Evolutionary conservation across 2,329 filamentous ascomycete species (phyloP), one percentile per base, ranked within the genome.

Genomic region (Arthrobotrys conoides): DNA sequence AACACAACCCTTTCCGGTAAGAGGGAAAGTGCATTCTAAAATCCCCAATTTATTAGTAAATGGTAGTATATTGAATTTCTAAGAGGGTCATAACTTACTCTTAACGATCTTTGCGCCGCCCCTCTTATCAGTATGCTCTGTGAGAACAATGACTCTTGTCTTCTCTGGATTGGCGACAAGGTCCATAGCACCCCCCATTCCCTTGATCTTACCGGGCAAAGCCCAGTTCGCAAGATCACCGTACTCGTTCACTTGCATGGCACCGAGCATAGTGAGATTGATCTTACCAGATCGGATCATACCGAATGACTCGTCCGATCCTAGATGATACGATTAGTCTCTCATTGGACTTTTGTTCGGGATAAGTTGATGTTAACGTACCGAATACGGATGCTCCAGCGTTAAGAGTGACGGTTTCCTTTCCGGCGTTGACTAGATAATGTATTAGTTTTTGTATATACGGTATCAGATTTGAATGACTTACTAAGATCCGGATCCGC

Each of bases 191-290:
- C 91, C 91, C 78, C 93, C 93, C 90, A 96, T 96, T 18, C 93
- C 93, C 87, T 96, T 96, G 85, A 94, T 89, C 85, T 95, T 96
- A 24, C 93, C 93, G 0, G 93, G 93, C 80, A 96, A 92, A 91
- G 96, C 96, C 87, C 93, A 96, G 85, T 96, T 96, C 55, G 93
- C 93, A 67, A 96, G 85, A 83, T 96, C 93, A 27, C 93, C 93
- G 1, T 88, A 87, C 0, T 92, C 92, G 80, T 90, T 91, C 22
- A 96, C 93, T 85, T 96, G 92, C 81, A 95, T 89, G 1, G 93
- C 91, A 2, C 93, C 93, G 0, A 96, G 88, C 82, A 96, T 93
- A 0, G 92, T 93, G 4, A 96, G 91, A 82, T 96, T 91, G 49
- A 96, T 90, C 82, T 94, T 92, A 0, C 93, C 93, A 65, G 92